Evolutionary conservation across 2,329 filamentous ascomycete genomes (phyloP).

Genomic region (Coniella vitis): DNA sequence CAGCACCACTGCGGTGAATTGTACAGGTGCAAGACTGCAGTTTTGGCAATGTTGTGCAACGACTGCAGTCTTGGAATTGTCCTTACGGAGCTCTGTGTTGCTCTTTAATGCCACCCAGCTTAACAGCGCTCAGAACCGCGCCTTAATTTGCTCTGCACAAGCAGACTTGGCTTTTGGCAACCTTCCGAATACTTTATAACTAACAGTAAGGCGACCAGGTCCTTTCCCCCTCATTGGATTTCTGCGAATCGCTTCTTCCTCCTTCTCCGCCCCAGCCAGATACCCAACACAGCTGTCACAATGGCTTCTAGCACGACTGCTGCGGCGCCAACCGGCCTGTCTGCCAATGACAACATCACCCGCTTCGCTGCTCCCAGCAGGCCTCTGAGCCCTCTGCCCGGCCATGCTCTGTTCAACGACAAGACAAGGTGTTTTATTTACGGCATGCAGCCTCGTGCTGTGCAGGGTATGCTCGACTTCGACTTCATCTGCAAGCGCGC

Average conservation of each 20-base stretch:
- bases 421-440: slow-evolving; percentile 99
- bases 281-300: slow-evolving; percentile 23
- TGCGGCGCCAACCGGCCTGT: slow-evolving; percentile 41
- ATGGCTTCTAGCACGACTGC: slow-evolving; percentile 52
- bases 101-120: too few relatives aligned
- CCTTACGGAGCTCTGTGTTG: too few relatives aligned
- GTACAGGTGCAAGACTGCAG: too few relatives aligned
- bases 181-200: background rate
- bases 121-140: too few relatives aligned
- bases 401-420: slow-evolving; percentile 93
- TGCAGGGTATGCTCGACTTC: slow-evolving; percentile 95
- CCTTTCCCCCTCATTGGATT: slow-evolving; percentile 6
- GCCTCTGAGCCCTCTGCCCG: slow-evolving; percentile 78
- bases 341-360: slow-evolving; percentile 97
- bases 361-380: slow-evolving; percentile 91
- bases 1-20: too few relatives aligned
- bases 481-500: slow-evolving; percentile 99
- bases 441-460: slow-evolving; percentile 91
- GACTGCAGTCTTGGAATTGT: too few relatives aligned
- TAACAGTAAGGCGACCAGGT: slow-evolving; percentile 2
- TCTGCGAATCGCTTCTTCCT: slow-evolving; percentile 10
- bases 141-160: too few relatives aligned
- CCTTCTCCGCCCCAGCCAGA: slow-evolving; percentile 17
- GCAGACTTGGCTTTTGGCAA: too few relatives aligned
- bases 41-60: too few relatives aligned